A percentile compares a stretch with the other conserved stretches of the same genome.
These are phyloP conservation scores for Kwoniella heveanensis DNA, from an alignment of 768 basidiomycete genomes.

Conservation along the genomic window DNA sequence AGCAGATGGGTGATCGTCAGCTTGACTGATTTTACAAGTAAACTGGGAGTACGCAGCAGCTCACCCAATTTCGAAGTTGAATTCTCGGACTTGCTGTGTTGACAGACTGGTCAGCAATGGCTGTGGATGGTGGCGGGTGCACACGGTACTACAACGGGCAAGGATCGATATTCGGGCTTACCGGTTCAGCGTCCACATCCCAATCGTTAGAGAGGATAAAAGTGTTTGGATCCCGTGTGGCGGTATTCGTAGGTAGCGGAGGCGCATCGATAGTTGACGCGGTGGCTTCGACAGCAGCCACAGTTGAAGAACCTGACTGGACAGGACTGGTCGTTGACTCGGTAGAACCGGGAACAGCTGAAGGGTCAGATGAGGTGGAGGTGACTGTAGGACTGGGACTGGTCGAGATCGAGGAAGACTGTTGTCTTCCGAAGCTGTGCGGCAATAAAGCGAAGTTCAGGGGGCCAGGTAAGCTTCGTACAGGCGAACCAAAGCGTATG, in stretches of 20 bases:
- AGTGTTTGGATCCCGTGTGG: constrained; percentile 9
- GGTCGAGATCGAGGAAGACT: neutral
- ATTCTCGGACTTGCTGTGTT: constrained; percentile 27
- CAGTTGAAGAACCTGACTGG: neutral
- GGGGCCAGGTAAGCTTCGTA: neutral
- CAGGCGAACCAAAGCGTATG: neutral
- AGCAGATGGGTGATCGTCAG: neutral
- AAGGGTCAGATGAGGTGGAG: neutral
- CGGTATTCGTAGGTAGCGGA: constrained; percentile 4
- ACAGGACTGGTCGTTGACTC: neutral
- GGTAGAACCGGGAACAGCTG: neutral
- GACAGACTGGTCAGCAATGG: neutral
- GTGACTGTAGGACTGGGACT: neutral
- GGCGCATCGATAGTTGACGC: constrained; percentile 1
- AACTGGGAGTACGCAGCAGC: neutral
- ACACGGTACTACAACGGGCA: too few relatives aligned
- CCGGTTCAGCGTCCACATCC: constrained; percentile 17
- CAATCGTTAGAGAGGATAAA: constrained; percentile 26
- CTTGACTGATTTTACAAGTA: constrained; percentile 4
- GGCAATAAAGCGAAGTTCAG: neutral
- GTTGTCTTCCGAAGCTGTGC: neutral
- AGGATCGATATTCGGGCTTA: neutral
- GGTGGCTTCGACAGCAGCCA: neutral
- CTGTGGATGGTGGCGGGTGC: too few relatives aligned
- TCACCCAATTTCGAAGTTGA: constrained; percentile 27